Evolutionary conservation across 257 asterid species (phyloP), one percentile per base, ranked within the genome.

Genomic region (Fraxinus americana): DNA sequence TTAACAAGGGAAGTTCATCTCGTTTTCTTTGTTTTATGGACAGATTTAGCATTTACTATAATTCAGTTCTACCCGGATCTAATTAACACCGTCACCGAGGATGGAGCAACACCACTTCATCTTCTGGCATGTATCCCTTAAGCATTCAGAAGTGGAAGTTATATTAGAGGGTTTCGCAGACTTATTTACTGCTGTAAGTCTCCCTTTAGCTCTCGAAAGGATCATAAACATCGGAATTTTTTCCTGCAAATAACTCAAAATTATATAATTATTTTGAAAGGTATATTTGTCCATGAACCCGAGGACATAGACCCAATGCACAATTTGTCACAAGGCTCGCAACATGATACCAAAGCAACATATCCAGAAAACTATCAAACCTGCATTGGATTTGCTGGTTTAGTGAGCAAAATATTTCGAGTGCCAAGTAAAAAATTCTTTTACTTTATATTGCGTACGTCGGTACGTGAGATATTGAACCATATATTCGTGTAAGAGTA

Each of bases 71-170:
- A 84, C 16, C 17, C 3, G 5, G 25, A 50, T n/a, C 82, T 83
- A 9, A 29, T 63, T 4, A 70, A 80, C 38, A 30, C 54, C 5
- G 70, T 77, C 38, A 75, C 80, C 71, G 87, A 65, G 67, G 59
- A 61, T 0, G 90, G 90, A 10, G 25, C 67, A 43, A 73, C 83
- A 0, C 85, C 90, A 4, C 82, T 84, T 2, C 88, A 82, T 78
- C 70, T 77, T 67, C 80, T 84, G 39, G 88, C 88, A 1, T 72
- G 74, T 69, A 82, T 84, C 10, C 90, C 88, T 3, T 77, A 85
- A 21, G 86, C 83, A 6, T 86, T 86, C 63, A 75, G 48, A 66
- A 86, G 88, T 83, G 90, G 88, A 68, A 86, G 75, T 57, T 83
- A 72, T 45, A 27, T 79, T 9, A 70, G 78, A 71, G 80, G 86